Evolutionary conservation across 1,284 basidiomycete genomes (phyloP).

Genomic region (Coniophora puteana): DNA sequence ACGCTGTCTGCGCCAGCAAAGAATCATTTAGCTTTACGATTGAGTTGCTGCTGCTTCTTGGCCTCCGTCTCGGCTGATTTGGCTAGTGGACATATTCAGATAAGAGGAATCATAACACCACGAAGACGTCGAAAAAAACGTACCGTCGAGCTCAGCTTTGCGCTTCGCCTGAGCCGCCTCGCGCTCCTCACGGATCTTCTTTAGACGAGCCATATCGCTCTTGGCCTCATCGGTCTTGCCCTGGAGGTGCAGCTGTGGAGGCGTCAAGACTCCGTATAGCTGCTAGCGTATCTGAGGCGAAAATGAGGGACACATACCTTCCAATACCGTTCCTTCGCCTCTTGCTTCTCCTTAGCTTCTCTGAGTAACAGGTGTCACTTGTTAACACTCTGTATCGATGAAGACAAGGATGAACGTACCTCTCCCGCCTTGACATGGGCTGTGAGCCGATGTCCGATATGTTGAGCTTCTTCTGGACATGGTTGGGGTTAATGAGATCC

Average conservation of each 20-base stretch:
- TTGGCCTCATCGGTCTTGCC: slow-evolving; percentile 91
- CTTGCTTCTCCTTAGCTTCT: slow-evolving; percentile 87
- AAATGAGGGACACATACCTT: slow-evolving; percentile 46
- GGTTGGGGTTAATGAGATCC: slow-evolving; percentile 70
- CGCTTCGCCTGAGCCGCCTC: slow-evolving; percentile 83
- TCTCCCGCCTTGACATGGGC: slow-evolving; percentile 64
- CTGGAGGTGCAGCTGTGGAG: slow-evolving; percentile 54
- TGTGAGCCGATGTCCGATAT: slow-evolving; percentile 58
- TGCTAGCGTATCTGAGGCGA: neutral
- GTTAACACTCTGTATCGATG: neutral
- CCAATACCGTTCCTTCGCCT: slow-evolving; percentile 83
- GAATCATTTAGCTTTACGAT: too few relatives aligned
- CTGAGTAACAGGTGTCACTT: slow-evolving; percentile 35
- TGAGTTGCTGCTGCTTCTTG: slow-evolving; percentile 37
- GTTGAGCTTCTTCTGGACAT: slow-evolving; percentile 59
- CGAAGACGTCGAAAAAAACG: slow-evolving; percentile 11
- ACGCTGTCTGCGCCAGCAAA: too few relatives aligned
- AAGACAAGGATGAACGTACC: slow-evolving; percentile 37
- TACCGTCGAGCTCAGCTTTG: slow-evolving; percentile 82
- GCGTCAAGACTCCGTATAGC: too few relatives aligned
- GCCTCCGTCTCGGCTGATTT: slow-evolving; percentile 41
- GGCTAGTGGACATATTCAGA: slow-evolving; percentile 23
- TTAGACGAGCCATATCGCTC: slow-evolving; percentile 81
- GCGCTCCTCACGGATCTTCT: slow-evolving; percentile 80
- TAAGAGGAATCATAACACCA: neutral